These are phyloP conservation scores for Plasmodium gonderi DNA, from an alignment of 169 alveolate species.

Conservation along the genomic window DNA sequence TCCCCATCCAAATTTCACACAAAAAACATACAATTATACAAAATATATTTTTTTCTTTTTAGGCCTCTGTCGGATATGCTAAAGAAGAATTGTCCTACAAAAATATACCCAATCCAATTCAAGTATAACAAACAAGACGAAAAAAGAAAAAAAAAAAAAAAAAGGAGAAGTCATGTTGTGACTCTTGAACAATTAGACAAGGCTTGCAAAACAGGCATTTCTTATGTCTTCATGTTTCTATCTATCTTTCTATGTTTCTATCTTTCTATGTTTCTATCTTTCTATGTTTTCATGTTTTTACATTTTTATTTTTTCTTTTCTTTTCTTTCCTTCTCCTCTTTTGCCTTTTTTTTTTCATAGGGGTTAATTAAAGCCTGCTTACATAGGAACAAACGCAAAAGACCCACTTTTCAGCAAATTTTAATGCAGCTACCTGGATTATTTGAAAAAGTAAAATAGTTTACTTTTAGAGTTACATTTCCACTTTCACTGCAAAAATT, in stretches of 20 bases:
- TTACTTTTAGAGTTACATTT: not conserved
- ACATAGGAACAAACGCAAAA: constrained; percentile 30
- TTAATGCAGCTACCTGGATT: constrained; percentile 7
- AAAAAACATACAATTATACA: not conserved
- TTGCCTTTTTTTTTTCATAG: constrained; percentile 1
- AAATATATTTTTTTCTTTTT: not conserved
- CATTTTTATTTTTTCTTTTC: too few relatives aligned
- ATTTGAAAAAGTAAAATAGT: constrained; percentile 37
- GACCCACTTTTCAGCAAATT: constrained; percentile 62
- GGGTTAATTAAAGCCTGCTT: constrained; percentile 38
- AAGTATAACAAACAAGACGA: constrained; percentile 12
- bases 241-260: not conserved
- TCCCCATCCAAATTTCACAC: too few relatives aligned
- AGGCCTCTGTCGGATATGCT: constrained; percentile 74
- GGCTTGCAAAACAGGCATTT: not conserved
- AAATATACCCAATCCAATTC: constrained; percentile 35
- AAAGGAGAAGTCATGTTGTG: not conserved
- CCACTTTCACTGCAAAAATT: too few relatives aligned
- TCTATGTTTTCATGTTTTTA: not conserved
- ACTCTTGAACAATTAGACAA: not conserved
- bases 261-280: too few relatives aligned
- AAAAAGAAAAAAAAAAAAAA: constrained; percentile 5
- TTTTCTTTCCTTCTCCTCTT: not conserved
- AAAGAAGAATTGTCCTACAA: constrained; percentile 39
- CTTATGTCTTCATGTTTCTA: not conserved